Conservation (phyloP, 2,329 filamentous ascomycete genomes). For the Sarocladium oryzae region DNA sequence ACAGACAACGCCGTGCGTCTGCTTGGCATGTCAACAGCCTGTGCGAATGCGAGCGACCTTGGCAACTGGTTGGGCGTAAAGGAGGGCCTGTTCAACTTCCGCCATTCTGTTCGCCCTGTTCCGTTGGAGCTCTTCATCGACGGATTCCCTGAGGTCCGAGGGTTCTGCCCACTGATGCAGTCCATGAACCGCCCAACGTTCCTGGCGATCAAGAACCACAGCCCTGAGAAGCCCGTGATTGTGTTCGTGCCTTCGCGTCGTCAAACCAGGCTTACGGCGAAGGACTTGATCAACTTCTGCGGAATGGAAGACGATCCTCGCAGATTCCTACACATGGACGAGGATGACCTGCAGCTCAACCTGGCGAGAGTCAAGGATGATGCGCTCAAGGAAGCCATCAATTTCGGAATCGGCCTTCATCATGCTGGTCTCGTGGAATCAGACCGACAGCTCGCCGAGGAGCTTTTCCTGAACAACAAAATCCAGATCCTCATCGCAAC, state of each 20-base stretch:
- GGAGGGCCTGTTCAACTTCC: constrained; percentile 92
- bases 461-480: constrained; percentile 95
- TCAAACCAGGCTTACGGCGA: constrained; percentile 90
- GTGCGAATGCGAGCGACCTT: constrained; percentile 88
- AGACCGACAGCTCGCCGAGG: constrained; percentile 84
- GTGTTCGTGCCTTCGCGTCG: constrained; percentile 95
- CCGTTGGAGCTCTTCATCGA: constrained; percentile 96
- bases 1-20: constrained; percentile 84
- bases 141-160: constrained; percentile 88
- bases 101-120: constrained; percentile 92
- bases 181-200: constrained; percentile 98
- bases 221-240: constrained; percentile 93
- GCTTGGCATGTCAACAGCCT: constrained; percentile 98
- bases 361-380: constrained; percentile 90
- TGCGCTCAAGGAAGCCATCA: constrained; percentile 85
- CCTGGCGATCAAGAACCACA: constrained; percentile 92
- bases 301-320: constrained; percentile 98
- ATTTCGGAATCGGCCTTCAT: constrained; percentile 93
- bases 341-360: constrained; percentile 86
- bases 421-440: constrained; percentile 95
- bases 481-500: constrained; percentile 96
- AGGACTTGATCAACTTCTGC: constrained; percentile 94
- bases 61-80: constrained; percentile 97
- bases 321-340: constrained; percentile 87
- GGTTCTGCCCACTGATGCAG: constrained; percentile 97